These are phyloP conservation scores for Saraca asoca DNA, from an alignment of 331 rosid genomes.

Conservation along the genomic window DNA sequence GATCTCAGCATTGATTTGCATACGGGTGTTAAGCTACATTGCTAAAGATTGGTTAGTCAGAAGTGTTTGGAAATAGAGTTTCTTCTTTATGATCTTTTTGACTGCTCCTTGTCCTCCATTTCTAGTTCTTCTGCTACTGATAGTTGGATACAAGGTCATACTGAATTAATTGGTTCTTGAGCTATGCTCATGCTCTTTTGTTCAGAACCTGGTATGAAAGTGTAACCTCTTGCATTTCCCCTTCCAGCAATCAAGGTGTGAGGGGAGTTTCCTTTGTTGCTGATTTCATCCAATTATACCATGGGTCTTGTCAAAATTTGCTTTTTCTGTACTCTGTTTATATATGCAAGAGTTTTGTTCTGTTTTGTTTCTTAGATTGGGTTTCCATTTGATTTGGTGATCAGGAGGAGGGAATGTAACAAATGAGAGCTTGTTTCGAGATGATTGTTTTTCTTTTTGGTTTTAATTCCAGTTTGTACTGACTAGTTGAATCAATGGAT, in stretches of 20 bases:
- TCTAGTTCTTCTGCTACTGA: conserved; percentile 21
- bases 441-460: too few species aligned
- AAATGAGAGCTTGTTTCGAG: too few species aligned
- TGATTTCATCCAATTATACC: conserved; percentile 12
- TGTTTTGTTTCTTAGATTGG: too few species aligned
- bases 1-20: conserved; percentile 31
- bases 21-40: not conserved
- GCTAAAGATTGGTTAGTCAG: conserved; percentile 24
- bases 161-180: not conserved
- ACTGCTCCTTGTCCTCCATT: not conserved
- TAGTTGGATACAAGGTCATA: conserved; percentile 18
- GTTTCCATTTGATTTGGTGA: too few species aligned
- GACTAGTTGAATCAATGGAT: too few species aligned
- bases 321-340: not conserved
- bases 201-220: conserved; percentile 20
- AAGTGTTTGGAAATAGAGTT: conserved; percentile 28
- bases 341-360: too few species aligned
- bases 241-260: conserved; percentile 9
- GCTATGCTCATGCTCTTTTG: conserved; percentile 23
- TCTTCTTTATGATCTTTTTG: conserved; percentile 4
- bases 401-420: too few species aligned
- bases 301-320: conserved; percentile 9
- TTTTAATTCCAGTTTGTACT: too few species aligned
- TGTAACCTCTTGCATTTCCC: not conserved
- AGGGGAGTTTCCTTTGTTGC: conserved; percentile 5